Percentiles rank a stretch among this genome's conserved stretches.
Conservation (phyloP, 257 asterid species). For the Solanum ossicruentum region DNA sequence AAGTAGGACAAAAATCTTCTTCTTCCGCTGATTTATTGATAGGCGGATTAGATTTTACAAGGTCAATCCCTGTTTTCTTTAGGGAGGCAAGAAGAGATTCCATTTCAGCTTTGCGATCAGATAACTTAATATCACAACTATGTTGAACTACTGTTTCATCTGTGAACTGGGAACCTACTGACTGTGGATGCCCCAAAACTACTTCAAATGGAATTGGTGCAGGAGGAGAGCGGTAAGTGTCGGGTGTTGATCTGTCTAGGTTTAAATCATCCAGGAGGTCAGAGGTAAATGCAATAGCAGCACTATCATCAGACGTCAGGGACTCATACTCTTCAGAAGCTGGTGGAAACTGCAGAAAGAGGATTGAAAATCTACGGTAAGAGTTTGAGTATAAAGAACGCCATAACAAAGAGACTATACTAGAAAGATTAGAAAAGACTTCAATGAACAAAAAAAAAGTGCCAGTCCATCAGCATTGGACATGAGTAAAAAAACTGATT, state of each 20-base stretch:
- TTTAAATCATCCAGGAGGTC: constrained; percentile 41
- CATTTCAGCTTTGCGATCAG: constrained; percentile 18
- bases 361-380: not conserved
- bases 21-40: constrained; percentile 24
- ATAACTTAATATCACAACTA: constrained; percentile 23
- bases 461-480: not conserved
- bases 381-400: not conserved
- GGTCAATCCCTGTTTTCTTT: constrained; percentile 24
- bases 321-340: constrained; percentile 55
- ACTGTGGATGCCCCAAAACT: constrained; percentile 33
- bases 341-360: constrained; percentile 46
- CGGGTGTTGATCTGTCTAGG: constrained; percentile 53
- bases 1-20: constrained; percentile 64
- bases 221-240: constrained; percentile 55
- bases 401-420: not conserved
- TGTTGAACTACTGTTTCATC: constrained; percentile 9
- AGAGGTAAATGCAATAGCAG: constrained; percentile 25
- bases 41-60: constrained; percentile 15
- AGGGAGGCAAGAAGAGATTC: constrained; percentile 26
- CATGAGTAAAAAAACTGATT: not conserved
- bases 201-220: constrained; percentile 58
- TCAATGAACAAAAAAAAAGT: not conserved
- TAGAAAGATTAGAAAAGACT: not conserved
- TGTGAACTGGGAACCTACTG: constrained; percentile 9
- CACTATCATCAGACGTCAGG: constrained; percentile 48